Conservation (phyloP, 805 yeast genomes). For the Yamadazyma akitaensis region DNA sequence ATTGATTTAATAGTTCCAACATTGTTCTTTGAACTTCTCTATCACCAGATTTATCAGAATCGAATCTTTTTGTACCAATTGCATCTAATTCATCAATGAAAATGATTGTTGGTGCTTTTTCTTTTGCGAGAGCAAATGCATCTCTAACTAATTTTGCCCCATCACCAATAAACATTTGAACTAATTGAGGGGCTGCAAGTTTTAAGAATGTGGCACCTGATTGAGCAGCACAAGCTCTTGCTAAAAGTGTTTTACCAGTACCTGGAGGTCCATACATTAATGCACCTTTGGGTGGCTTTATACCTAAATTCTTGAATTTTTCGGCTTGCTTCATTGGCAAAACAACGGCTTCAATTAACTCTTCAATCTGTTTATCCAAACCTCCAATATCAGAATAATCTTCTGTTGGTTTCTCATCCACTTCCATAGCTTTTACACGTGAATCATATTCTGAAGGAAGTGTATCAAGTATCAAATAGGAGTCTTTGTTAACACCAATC, state of each 20-base stretch:
- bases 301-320: conserved; percentile 89
- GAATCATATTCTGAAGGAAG: conserved; percentile 97
- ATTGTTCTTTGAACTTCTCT: conserved; percentile 47
- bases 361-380: conserved; percentile 96
- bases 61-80: conserved; percentile 45
- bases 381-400: conserved; percentile 98
- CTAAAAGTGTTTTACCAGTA: conserved; percentile 45
- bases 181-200: conserved; percentile 45
- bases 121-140: conserved; percentile 46
- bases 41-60: conserved; percentile 45
- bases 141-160: conserved; percentile 46
- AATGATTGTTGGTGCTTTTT: conserved; percentile 45
- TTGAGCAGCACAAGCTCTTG: conserved; percentile 48
- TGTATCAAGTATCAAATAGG: conserved; percentile 88
- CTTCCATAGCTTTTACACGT: conserved; percentile 98
- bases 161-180: conserved; percentile 47
- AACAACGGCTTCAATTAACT: conserved; percentile 96
- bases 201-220: conserved; percentile 45
- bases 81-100: conserved; percentile 48
- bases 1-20: conserved; percentile 47
- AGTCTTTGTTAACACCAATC: conserved; percentile 96
- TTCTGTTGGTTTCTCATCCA: conserved; percentile 97
- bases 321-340: conserved; percentile 98
- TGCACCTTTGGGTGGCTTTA: conserved; percentile 58
- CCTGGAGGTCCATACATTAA: conserved; percentile 51